Evolutionary conservation across 2,329 filamentous ascomycete genomes (phyloP), one percentile per base, ranked within the genome.

Genomic region (Arthrobotrys conoides): DNA sequence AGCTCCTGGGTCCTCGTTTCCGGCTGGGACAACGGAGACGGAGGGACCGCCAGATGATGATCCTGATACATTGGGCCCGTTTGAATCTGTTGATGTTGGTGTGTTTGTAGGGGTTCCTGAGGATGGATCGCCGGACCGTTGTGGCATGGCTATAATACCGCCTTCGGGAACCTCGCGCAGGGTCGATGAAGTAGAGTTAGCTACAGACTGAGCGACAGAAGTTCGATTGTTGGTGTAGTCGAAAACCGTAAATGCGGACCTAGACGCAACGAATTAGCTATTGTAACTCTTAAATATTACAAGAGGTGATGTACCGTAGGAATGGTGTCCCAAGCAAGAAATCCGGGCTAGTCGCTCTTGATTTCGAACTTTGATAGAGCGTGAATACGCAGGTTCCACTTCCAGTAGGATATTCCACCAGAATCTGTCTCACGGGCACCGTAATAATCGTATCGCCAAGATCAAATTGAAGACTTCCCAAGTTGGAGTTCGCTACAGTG

Each of bases 221-320:
- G 75, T 78, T 8, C 20, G 51, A 38, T 78, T 78, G 64, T 78
- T 78, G 2, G 75, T 72, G 12, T 64, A 78, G 36, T 78, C 75
- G 38, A 78, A 78, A 33, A 78, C 75, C 3, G 75, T 64, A 27
- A 48, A 78, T 8, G 75, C 75, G n/a, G 75, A 71, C 24, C 75
- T 78, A 72, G 20, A 20, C 46, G 3, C 24, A 22, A 38, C n/a
- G 1, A 41, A 14, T 44, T 0, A 65, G 49, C 8, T 27, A 18
- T 14, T 53, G n/a, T 46, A 36, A 20, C 18, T 8, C 12, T 24
- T 16, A 12, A 33, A 48, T 33, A 24, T 65, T 36, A 10, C 16
- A 0, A 5, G n/a, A 6, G 5, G 27, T 2, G 9, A 8, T 24
- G 0, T 49, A 78, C 75, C 75, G 27, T 41, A 78, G 33, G 30